Base-by-base conservation (phyloP, 164 flowering plant genomes). In the Magnolia changhungtana region DNA sequence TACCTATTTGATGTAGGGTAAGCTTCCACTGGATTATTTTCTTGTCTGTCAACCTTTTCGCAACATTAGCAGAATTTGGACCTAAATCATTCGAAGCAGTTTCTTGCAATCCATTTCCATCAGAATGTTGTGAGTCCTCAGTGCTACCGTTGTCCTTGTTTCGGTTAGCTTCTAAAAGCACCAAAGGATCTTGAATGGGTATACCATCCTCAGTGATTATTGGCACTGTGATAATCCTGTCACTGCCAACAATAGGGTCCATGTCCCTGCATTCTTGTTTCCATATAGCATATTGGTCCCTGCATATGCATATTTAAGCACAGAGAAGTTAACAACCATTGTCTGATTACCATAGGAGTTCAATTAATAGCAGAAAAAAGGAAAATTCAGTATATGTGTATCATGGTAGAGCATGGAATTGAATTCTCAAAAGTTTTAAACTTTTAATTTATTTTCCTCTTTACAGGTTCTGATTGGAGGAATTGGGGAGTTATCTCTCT, bases 1-100 rank as follows among this genome's bases (percentile, higher is more conserved):
- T 82, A 92, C 94, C 99, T 88, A 94, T 96, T 84, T 96, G 99
- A 84, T 96, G 98, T 72, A 96, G 84, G 21, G 91, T 87, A 77
- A 94, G 97, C 87, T 90, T 89, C 99, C 99, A 96, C 69, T 94
- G 91, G 72, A 92, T 88, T 73, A 87, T 85, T 86, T 87, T 92
- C 86, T 90, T 88, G 82, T 91, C 94, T 50, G 69, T 83, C 64
- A 75, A 73, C 16, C 31, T 73, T 77, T 85, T 82, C 45, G 78
- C 74, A 71, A 63, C 66, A 76, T 67, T 74, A 59, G 83, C 67
- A 78, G 55, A n/a, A 50, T 76, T 79, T 69, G 77, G 59, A 51
- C 76, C 75, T 73, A 79, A 71, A 75, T 2, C 63, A 78, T 68
- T 37, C 21, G 76, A 72, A 50, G 58, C 69, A 79, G 24, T 67